Evolutionary conservation across 768 basidiomycete genomes (phyloP), one percentile per base, ranked within the genome.

Genomic region (Tylopilus plumbeoviolaceoides): DNA sequence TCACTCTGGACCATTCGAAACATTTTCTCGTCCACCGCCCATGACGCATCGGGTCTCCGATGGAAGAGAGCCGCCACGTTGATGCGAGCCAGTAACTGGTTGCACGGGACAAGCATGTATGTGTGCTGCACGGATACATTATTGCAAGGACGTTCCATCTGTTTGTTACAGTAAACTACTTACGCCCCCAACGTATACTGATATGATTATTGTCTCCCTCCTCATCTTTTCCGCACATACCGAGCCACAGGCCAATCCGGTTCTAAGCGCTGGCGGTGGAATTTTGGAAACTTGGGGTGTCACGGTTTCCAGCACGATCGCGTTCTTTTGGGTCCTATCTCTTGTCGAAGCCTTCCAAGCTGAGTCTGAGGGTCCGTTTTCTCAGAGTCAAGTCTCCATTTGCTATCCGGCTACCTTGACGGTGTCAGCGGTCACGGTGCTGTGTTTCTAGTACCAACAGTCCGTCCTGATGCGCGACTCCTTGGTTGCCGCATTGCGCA

Each of bases 11-110:
- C 60, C 57, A 46, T 72, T 64, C 47, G 66, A 67, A 27, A 74
- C 68, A 14, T 74, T 74, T 47, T 74, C 73, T 30, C 70, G 73
- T 11, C 73, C 73, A 5, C 73, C 73, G 11, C 63, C 69, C 15
- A 50, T 50, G 48, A 58, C 47, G 1, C 53, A 56, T 46, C 47
- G 51, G 36, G 39, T 25, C 36, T 28, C 47, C 38, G 30, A 38
- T 48, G 55, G 48, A 54, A 45, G 51, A 44, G 51, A 55, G 30
- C 43, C 47, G 44, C 43, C 42, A 45, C 31, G 27, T 10, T 66
- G 53, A 66, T 23, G 33, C 3, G 45, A 40, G 9, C 31, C 41
- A 45, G 9, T n/a, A 11, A 5, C 44, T 33, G 27, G 20, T 30
- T n/a, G 11, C 18, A 27, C 41, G 12, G 25, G 30, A 48, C 30